phyloP scores from a whole-genome alignment of 306 rosid species.

The Astragalus membranaceus region DNA sequence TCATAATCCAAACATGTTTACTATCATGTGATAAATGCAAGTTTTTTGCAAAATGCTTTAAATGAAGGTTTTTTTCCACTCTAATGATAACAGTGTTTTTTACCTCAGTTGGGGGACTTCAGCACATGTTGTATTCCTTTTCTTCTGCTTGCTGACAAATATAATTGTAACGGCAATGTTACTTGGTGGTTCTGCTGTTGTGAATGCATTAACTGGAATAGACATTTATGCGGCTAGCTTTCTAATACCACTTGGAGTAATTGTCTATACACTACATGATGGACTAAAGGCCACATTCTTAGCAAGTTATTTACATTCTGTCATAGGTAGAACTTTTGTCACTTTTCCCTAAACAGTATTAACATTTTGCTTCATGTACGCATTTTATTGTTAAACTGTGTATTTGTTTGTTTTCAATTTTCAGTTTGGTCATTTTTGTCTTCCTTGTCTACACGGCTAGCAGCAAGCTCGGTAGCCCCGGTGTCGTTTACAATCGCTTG shows the following conservation, averaged over 20 bases:
- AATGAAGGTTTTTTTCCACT: too few species aligned
- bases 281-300: slow-evolving; percentile 95
- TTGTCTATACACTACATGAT: slow-evolving; percentile 89
- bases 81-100: too few species aligned
- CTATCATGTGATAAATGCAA: too few species aligned
- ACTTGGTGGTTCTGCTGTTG: slow-evolving; percentile 96
- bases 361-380: neutral
- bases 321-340: slow-evolving; percentile 55
- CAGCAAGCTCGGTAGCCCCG: slow-evolving; percentile 80
- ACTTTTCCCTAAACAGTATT: neutral
- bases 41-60: too few species aligned
- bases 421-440: slow-evolving; percentile 75
- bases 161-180: slow-evolving; percentile 89
- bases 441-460: slow-evolving; percentile 82
- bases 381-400: slow-evolving; percentile 7
- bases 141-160: too few species aligned
- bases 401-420: slow-evolving; percentile 24
- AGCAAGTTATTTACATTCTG: slow-evolving; percentile 95
- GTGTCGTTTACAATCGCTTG: slow-evolving; percentile 50
- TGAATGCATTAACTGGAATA: slow-evolving; percentile 85
- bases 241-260: slow-evolving; percentile 90
- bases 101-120: too few species aligned
- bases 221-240: slow-evolving; percentile 94
- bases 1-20: too few species aligned
- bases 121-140: too few species aligned